These are phyloP conservation scores for Xylariaceae sp. DNA, from an alignment of 2,329 filamentous ascomycete species.

Conservation along the genomic window DNA sequence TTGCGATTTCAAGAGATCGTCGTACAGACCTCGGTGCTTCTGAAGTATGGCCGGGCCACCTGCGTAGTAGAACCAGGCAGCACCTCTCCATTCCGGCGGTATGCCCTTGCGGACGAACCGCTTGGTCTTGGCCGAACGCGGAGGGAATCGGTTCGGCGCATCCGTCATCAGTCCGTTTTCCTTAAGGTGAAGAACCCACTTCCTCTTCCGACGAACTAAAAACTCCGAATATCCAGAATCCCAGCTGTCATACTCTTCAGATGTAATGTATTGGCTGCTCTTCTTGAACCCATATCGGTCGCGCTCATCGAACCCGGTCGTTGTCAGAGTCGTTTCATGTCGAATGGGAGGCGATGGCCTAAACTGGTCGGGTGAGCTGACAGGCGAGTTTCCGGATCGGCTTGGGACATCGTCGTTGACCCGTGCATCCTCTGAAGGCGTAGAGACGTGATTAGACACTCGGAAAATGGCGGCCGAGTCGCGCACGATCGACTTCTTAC, in stretches of 20 bases:
- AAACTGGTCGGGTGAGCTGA: conserved; percentile 3
- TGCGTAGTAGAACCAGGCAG: conserved; percentile 95
- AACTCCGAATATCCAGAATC: conserved; percentile 72
- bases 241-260: conserved; percentile 81
- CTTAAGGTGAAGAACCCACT: conserved; percentile 77
- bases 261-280: conserved; percentile 72
- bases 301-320: conserved; percentile 53
- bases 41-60: conserved; percentile 77
- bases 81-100: conserved; percentile 89
- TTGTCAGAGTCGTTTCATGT: conserved; percentile 32
- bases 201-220: conserved; percentile 69
- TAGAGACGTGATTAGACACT: conserved; percentile 33
- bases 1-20: conserved; percentile 61
- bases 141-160: conserved; percentile 73
- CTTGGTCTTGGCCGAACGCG: conserved; percentile 78
- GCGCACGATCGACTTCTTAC: conserved; percentile 17
- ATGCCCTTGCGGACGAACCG: conserved; percentile 91
- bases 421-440: conserved; percentile 28
- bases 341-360: conserved; percentile 21
- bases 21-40: conserved; percentile 75
- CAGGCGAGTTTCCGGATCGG: neutral
- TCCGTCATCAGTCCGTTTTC: conserved; percentile 72
- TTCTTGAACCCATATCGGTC: conserved; percentile 95
- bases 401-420: neutral
- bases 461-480: conserved; percentile 41